Conservation (phyloP, 176 grass and related monocot species). For the Aegilops tauschii region DNA sequence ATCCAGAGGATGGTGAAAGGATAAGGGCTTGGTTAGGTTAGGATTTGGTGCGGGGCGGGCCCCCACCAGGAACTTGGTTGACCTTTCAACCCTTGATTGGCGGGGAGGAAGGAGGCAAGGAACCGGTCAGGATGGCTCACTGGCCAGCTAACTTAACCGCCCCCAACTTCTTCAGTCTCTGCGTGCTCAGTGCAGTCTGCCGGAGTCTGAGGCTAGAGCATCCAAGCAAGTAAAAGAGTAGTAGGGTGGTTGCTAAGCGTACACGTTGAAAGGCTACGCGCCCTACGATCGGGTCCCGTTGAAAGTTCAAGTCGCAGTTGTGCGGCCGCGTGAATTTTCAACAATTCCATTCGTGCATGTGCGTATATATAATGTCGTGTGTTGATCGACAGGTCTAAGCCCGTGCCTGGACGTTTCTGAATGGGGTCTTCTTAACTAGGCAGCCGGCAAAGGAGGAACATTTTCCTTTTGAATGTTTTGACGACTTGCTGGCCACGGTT, state of each 20-base stretch:
- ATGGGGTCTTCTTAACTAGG: background rate
- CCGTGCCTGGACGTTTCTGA: background rate
- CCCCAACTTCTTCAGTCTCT: background rate
- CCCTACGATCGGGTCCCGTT: background rate
- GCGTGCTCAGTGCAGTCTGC: background rate
- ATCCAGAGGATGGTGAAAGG: constrained; percentile 3
- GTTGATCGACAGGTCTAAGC: background rate
- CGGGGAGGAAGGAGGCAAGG: constrained; percentile 14
- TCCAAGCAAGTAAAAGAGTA: background rate
- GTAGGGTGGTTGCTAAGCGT: background rate
- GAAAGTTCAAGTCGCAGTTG: constrained; percentile 32
- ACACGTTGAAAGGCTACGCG: background rate
- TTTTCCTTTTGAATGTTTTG: too few relatives aligned
- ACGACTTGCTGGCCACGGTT: too few relatives aligned
- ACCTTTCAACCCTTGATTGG: constrained; percentile 34
- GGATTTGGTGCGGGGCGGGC: constrained; percentile 26
- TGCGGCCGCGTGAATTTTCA: background rate
- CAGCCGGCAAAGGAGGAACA: background rate
- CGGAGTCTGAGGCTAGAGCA: background rate
- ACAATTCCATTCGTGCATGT: background rate
- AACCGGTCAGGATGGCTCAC: constrained; percentile 19
- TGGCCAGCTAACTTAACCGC: background rate
- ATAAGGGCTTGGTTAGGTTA: constrained; percentile 31
- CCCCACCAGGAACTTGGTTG: constrained; percentile 1
- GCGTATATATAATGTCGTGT: background rate